Evolutionary conservation across 176 grass and related monocot species (phyloP), one percentile per base, ranked within the genome.

Genomic region (Pontederia paniculata): DNA sequence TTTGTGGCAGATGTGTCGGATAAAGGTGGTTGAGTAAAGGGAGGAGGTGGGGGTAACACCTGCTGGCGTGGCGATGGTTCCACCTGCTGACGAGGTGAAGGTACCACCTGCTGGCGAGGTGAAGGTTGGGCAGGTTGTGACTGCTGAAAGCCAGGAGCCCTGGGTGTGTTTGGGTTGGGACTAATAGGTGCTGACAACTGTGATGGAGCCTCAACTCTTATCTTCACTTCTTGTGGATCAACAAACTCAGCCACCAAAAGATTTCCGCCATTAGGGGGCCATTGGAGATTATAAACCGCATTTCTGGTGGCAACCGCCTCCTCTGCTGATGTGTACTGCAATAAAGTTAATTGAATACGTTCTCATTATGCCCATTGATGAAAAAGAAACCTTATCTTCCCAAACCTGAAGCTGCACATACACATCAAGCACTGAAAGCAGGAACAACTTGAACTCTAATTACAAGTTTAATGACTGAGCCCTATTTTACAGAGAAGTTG

Each of bases 221-320:
- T 65, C 67, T 93, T 98, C 44, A 98, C 87, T 54, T 98, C 94
- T 49, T 82, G 80, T 28, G 87, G 80, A 71, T 98, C 83, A 65
- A 98, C 83, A 75, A 98, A 98, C 69, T 98, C 94, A 16, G 80
- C 94, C 41, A 88, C 58, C 60, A 98, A 66, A 58, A 80, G 78
- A 70, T 98, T 98, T 20, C 87, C 94, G 52, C 89, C 83, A 57
- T 93, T 98, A 9, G 72, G 65, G 42, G 94, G 94, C 94, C 94
- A 98, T 80, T 98, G 86, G 62, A 98, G 78, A 70, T 98, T 79
- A 66, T 85, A 98, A 21, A 98, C 58, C 76, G 83, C 83, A 75
- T 88, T 66, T 7, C 94, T 84, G 50, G 94, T 98, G 37, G 87
- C 78, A 45, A 71, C 77, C 67, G 94, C 94, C 77, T 98, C 94